Base-by-base conservation (phyloP, 1,284 basidiomycete genomes). In the Exobasidium rhododendri region DNA sequence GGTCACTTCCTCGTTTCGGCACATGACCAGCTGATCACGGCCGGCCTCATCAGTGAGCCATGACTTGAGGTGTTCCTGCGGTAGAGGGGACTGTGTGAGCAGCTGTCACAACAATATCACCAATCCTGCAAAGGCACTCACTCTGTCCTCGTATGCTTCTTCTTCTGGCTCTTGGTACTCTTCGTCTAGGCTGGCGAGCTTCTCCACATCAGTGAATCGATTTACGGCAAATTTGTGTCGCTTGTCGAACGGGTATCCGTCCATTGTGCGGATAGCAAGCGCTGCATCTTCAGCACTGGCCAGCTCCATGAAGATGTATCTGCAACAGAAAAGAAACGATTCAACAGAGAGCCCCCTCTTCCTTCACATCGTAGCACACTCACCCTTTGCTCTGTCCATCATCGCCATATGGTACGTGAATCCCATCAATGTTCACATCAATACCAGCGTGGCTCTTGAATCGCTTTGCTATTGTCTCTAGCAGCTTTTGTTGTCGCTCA, bases 1-100 rank as follows among this genome's bases (percentile, higher is more conserved):
- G 73, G 89, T 86, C 63, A 97, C 92, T 67, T 94, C 90, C 77
- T 94, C 90, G 62, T 89, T 91, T 57, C 90, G 88, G 82, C 96
- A 96, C 56, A 92, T 94, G 64, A 92, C 88, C 83, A 94, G 93
- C 81, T 98, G 96, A 81, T 99, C 96, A 65, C 96, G 89, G 28
- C 93, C 92, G 80, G 89, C 86, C 40, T 87, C 83, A 82, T 99
- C 96, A 31, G 88, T 90, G 62, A 98, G 85, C 94, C 94, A 99
- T 60, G 90, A 89, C 64, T 92, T 87, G 61, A 97, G 85, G 82
- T 99, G 94, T 80, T 97, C 94, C 90, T 94, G 17, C n/a, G n/a
- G n/a, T n/a, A n/a, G n/a, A n/a, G n/a, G n/a, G 35, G 17, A 40
- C 35, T 17, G 17, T 40, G 17, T 89, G 61, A 92, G 85, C 61